Evolutionary conservation across 139 green algal genomes (phyloP), one percentile per base, ranked within the genome.

Genomic region (Chlorella ohadii): DNA sequence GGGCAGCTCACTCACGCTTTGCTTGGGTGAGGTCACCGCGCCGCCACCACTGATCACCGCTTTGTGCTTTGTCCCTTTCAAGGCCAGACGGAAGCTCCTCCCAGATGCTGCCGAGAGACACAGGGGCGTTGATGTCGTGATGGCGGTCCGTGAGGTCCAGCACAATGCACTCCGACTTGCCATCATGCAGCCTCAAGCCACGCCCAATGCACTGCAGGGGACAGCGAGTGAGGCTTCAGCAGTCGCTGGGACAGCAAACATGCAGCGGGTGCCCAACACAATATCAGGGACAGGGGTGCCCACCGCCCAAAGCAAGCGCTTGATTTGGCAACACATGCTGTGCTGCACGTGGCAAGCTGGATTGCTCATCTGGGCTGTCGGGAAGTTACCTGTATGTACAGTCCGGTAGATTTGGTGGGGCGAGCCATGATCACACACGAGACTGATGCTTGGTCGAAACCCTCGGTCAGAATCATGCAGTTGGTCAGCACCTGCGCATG

Each of bases 191-290:
- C 34, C 85, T 79, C 72, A 88, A 55, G 20, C 85, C 85, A 23
- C 85, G 79, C 13, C 85, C 85, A 33, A 88, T 38, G 71, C 84
- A 86, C 85, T 88, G 85, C 70, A 55, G n/a, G n/a, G n/a, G n/a
- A n/a, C n/a, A n/a, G n/a, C n/a, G n/a, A n/a, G n/a, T n/a, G n/a
- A n/a, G n/a, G n/a, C n/a, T n/a, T n/a, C n/a, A n/a, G n/a, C n/a
- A n/a, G n/a, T n/a, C n/a, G n/a, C n/a, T n/a, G n/a, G n/a, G n/a
- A n/a, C n/a, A n/a, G n/a, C n/a, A n/a, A n/a, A n/a, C n/a, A n/a
- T n/a, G n/a, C n/a, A n/a, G n/a, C n/a, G n/a, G n/a, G n/a, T n/a
- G n/a, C 6, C 19, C 44, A 51, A 9, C 6, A 9, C 44, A 67
- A 25, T 17, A 20, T 4, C 33, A 23, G 59, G 64, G 25, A 39